Conservation (phyloP, 2,329 filamentous ascomycete genomes). For the Aspergillus sp. region DNA sequence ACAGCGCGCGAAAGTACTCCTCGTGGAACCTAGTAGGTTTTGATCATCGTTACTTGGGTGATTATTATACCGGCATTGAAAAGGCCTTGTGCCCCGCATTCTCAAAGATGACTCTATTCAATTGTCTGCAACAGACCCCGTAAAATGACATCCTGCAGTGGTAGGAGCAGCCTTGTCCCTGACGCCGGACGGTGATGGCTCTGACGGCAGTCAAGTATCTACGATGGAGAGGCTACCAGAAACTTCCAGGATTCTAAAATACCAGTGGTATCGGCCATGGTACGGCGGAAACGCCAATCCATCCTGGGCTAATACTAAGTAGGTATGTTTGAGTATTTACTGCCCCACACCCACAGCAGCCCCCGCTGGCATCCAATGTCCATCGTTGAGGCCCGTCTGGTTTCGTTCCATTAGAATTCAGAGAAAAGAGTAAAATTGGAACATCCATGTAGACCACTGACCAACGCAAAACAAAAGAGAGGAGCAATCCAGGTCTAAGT, state of each 20-base stretch:
- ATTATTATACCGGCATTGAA: not conserved
- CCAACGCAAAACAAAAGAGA: slow-evolving; percentile 2
- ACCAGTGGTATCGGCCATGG: not conserved
- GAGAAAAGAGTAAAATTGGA: not conserved
- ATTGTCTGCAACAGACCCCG: too few species aligned
- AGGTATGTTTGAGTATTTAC: too few species aligned
- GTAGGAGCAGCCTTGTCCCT: too few species aligned
- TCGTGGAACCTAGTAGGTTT: not conserved
- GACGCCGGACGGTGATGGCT: too few species aligned
- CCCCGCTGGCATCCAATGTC: slow-evolving; percentile 2
- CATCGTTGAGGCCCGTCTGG: slow-evolving; percentile 3
- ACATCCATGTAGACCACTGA: not conserved
- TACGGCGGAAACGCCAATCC: not conserved
- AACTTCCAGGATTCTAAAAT: not conserved
- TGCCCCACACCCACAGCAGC: not conserved
- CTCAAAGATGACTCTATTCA: not conserved
- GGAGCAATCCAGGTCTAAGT: not conserved
- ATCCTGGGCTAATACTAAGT: not conserved
- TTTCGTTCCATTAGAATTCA: not conserved
- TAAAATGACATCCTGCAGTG: too few species aligned
- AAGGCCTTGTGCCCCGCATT: not conserved
- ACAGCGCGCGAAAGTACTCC: not conserved
- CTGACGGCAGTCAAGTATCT: too few species aligned
- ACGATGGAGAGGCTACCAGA: not conserved
- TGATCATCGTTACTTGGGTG: not conserved